Evolutionary conservation across 352 stramenopile genomes (phyloP), one percentile per base, ranked within the genome.

Genomic region (Plasmopara muralis): DNA sequence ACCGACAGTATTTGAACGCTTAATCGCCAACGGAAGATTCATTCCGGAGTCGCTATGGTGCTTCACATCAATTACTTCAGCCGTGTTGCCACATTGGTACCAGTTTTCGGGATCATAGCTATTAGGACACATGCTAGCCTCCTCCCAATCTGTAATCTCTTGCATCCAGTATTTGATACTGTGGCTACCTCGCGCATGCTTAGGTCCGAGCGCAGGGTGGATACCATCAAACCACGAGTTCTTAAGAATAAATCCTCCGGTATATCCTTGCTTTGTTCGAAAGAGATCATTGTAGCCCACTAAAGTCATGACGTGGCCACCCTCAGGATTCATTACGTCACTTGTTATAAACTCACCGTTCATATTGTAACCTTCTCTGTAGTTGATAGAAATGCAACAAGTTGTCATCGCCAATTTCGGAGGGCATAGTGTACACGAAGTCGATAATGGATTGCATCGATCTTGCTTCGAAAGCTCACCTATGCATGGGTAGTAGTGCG

Each of bases 221-320:
- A 83, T 76, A 30, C 75, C 71, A 39, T 88, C 74, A 42, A 66
- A 78, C 74, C 77, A 88, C 53, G 77, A 88, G 66, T 88, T 88
- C 64, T 88, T 88, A 34, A 88, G 64, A 46, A 88, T 83, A 51
- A 81, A 85, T 38, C 74, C 75, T 31, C 74, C 77, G 0, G 71
- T 85, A 55, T 67, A 81, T 51, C 77, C 75, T 40, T 85, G 70
- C 33, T 74, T 72, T 15, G 68, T 82, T 25, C 66, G 74, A 55
- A 70, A 86, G 16, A 80, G 49, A 31, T 87, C 77, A 50, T 85
- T 85, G 62, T 81, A 87, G 15, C 74, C 77, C 10, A 81, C 72
- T n/a, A 87, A 56, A 38, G 73, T 81, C 77, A 87, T 87, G 5
- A 67, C 77, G 45, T 87, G 77, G 2, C 74, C 74, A n/a, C 74